phyloP scores from a whole-genome alignment of 352 stramenopile species.

The Phytophthora foliorum region DNA sequence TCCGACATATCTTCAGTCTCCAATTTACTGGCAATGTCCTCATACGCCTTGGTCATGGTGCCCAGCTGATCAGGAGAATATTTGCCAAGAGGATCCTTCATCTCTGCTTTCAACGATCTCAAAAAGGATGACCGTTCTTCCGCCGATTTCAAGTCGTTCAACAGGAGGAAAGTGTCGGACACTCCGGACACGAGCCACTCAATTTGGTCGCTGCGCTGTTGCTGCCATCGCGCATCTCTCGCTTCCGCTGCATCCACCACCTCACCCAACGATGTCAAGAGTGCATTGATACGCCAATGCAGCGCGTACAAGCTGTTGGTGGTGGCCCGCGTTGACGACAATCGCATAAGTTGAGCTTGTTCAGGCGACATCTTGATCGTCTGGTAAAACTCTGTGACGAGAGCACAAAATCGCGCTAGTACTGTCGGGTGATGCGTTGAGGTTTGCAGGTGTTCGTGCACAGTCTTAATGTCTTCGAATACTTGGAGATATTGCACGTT shows the following conservation, averaged over 20 bases:
- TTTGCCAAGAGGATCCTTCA: not conserved
- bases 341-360: constrained; percentile 3
- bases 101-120: not conserved
- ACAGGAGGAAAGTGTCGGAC: not conserved
- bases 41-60: not conserved
- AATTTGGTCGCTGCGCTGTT: constrained; percentile 2
- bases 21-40: not conserved
- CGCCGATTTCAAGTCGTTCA: constrained; percentile 10
- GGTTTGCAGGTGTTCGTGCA: not conserved
- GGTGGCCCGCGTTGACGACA: constrained; percentile 8
- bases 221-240: not conserved
- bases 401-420: not conserved
- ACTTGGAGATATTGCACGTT: not conserved
- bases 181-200: not conserved
- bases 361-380: constrained; percentile 9
- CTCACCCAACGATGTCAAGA: not conserved
- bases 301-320: constrained; percentile 8
- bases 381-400: constrained; percentile 11
- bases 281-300: constrained; percentile 5
- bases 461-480: not conserved
- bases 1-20: not conserved
- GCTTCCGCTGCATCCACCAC: not conserved
- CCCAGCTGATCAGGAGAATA: constrained; percentile 4
- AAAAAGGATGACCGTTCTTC: constrained; percentile 8
- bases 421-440: not conserved